These are phyloP conservation scores for Monosporascus sp. DNA, from an alignment of 2,329 filamentous ascomycete genomes.

Conservation along the genomic window DNA sequence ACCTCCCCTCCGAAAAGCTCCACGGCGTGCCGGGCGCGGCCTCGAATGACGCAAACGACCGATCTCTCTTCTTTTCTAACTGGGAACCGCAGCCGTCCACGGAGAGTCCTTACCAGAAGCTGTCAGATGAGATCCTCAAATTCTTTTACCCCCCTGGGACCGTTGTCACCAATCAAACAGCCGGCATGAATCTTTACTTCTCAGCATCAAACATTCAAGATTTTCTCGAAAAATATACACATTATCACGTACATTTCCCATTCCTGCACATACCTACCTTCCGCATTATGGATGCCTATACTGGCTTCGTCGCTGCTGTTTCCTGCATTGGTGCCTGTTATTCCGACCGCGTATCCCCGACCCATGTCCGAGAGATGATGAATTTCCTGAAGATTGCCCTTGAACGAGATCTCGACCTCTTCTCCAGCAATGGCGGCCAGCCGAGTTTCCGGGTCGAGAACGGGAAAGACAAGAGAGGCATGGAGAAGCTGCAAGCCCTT, in stretches of 20 bases:
- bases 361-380: conserved; percentile 64
- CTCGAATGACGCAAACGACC: conserved; percentile 34
- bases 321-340: conserved; percentile 72
- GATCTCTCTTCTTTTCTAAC: conserved; percentile 43
- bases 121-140: conserved; percentile 50
- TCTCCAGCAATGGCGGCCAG: conserved; percentile 32
- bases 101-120: conserved; percentile 47
- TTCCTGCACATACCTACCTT: conserved; percentile 69
- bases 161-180: conserved; percentile 49
- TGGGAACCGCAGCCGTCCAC: conserved; percentile 42
- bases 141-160: conserved; percentile 54
- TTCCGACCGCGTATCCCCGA: conserved; percentile 55
- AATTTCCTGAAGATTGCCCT: conserved; percentile 56
- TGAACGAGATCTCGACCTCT: conserved; percentile 47
- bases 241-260: conserved; percentile 70
- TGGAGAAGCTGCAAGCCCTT: conserved; percentile 65
- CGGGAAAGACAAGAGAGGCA: conserved; percentile 34
- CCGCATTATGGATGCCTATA: conserved; percentile 59
- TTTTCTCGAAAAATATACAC: conserved; percentile 65
- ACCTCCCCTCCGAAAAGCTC: conserved; percentile 44
- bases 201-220: conserved; percentile 64
- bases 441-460: conserved; percentile 34
- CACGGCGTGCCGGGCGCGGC: conserved; percentile 39
- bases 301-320: conserved; percentile 63
- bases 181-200: conserved; percentile 54